Evolutionary conservation across 2,329 filamentous ascomycete species (phyloP).

Genomic region (Aspergillus hortae): DNA sequence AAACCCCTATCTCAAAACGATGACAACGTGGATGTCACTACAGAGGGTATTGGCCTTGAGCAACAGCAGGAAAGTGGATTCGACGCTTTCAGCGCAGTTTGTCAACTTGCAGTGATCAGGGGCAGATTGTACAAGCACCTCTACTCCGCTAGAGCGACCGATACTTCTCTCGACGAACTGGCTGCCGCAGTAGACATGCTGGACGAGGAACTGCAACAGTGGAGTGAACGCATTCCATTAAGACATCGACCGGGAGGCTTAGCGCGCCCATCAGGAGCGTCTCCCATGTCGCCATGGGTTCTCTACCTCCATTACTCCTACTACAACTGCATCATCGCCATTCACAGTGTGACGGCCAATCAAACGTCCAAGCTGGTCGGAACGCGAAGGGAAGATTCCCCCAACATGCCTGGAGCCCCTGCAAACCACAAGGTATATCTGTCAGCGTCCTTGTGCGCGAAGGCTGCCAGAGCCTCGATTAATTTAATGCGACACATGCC

Average conservation of each 20-base stretch:
- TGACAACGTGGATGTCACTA: constrained; percentile 7
- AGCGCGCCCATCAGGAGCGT: background rate
- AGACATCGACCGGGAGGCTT: constrained; percentile 9
- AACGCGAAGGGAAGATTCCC: background rate
- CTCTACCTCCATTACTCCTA: constrained; percentile 16
- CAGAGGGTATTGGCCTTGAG: background rate
- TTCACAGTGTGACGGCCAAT: constrained; percentile 11
- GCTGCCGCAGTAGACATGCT: constrained; percentile 8
- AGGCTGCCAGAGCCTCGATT: constrained; percentile 17
- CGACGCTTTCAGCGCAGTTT: constrained; percentile 10
- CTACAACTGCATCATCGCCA: constrained; percentile 16
- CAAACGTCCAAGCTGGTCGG: constrained; percentile 3
- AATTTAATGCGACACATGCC: constrained; percentile 14
- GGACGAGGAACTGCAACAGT: constrained; percentile 12
- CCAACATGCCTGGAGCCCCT: background rate
- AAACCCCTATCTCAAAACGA: constrained; percentile 12
- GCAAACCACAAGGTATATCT: constrained; percentile 7
- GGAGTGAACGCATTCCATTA: constrained; percentile 10
- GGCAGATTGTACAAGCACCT: constrained; percentile 12
- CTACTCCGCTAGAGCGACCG: constrained; percentile 10
- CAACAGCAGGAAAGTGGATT: background rate
- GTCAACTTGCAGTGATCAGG: constrained; percentile 14
- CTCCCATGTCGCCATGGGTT: constrained; percentile 6
- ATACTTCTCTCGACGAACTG: constrained; percentile 11
- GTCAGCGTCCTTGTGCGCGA: constrained; percentile 12